A percentile compares a stretch with the other conserved stretches of the same genome.
Conservation (phyloP, 1,284 basidiomycete genomes). For the Wolfiporia cocos region DNA sequence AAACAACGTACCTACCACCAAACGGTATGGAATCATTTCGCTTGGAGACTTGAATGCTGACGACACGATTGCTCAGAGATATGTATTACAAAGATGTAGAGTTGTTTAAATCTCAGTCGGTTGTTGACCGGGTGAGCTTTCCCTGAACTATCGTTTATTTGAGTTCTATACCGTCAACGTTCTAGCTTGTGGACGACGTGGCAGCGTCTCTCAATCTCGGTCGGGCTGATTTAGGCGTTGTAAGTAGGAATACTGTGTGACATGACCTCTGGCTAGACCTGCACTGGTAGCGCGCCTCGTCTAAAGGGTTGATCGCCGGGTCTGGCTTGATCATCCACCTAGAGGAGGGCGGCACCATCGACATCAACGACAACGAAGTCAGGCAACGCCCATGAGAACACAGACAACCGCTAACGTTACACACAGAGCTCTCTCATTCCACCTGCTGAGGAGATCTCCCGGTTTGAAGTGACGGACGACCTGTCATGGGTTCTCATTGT, state of each 20-base stretch:
- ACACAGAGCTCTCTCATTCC: conserved; percentile 72
- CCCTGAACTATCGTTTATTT: not conserved
- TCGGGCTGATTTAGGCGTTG: conserved; percentile 76
- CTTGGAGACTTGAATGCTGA: not conserved
- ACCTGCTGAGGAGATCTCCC: conserved; percentile 59
- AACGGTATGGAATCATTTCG: conserved; percentile 41
- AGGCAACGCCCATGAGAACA: conserved; percentile 8
- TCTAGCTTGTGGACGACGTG: conserved; percentile 81
- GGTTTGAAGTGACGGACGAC: conserved; percentile 44
- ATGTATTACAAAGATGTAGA: conserved; percentile 81
- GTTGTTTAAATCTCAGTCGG: conserved; percentile 69
- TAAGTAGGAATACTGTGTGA: too few species aligned
- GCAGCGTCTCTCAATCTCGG: conserved; percentile 74
- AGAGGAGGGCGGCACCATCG: conserved; percentile 46
- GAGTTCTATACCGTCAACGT: not conserved
- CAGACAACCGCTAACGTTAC: not conserved
- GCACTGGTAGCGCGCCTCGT: conserved; percentile 71
- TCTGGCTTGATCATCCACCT: conserved; percentile 54
- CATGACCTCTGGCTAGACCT: too few species aligned
- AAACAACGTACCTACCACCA: conserved; percentile 53
- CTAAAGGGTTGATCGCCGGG: conserved; percentile 82
- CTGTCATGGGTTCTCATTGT: conserved; percentile 79
- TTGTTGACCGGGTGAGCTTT: conserved; percentile 63
- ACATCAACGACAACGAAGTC: conserved; percentile 53
- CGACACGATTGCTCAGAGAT: conserved; percentile 45